Evolutionary conservation across 805 yeast species (phyloP).

Genomic region (Saccharomycopsis sp.): DNA sequence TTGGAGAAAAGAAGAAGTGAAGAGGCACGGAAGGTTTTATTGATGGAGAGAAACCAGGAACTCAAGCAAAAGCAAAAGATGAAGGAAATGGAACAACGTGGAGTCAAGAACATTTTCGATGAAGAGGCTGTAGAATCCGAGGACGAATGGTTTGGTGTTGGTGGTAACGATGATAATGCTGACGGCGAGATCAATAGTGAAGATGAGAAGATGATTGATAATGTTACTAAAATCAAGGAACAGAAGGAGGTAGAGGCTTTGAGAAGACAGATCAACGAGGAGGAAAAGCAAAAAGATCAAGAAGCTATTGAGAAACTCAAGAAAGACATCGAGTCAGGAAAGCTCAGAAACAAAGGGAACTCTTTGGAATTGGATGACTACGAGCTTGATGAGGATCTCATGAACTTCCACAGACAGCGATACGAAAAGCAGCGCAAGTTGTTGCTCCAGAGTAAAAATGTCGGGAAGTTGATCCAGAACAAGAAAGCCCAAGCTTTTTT

Average conservation of each 20-base stretch:
- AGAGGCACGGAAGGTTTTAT: constrained; percentile 23
- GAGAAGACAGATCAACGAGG: constrained; percentile 50
- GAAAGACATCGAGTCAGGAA: constrained; percentile 68
- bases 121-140: constrained; percentile 86
- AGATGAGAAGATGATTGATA: constrained; percentile 74
- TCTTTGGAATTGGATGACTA: constrained; percentile 61
- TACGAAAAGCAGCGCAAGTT: constrained; percentile 41
- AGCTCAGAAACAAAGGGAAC: constrained; percentile 49
- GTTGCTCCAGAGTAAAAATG: constrained; percentile 40
- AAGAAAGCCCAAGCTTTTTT: constrained; percentile 62
- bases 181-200: constrained; percentile 61
- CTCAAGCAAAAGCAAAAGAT: constrained; percentile 24
- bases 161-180: constrained; percentile 53
- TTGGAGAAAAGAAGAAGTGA: constrained; percentile 23
- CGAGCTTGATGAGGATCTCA: constrained; percentile 27
- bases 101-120: constrained; percentile 57
- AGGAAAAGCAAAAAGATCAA: constrained; percentile 56
- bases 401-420: constrained; percentile 30
- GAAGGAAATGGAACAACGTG: constrained; percentile 50
- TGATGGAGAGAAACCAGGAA: constrained; percentile 22
- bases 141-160: constrained; percentile 80
- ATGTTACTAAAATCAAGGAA: constrained; percentile 49
- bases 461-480: constrained; percentile 40
- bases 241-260: constrained; percentile 46
- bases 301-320: constrained; percentile 54